These are phyloP conservation scores for Cucumis cinereus DNA, from an alignment of 306 rosid species.

Conservation along the genomic window DNA sequence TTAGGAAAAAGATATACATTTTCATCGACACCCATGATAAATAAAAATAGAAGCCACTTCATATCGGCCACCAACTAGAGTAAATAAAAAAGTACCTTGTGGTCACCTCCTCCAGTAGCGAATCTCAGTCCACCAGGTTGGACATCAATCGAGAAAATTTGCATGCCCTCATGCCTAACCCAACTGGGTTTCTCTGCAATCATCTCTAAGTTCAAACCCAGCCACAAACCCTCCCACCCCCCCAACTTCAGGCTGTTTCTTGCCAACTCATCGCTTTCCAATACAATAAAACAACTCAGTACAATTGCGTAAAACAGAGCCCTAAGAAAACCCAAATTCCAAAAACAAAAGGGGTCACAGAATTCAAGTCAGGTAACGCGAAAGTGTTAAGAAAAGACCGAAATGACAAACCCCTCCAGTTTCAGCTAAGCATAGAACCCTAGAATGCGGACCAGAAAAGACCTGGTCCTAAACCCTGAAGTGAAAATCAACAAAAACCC, in stretches of 20 bases:
- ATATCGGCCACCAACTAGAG: not conserved
- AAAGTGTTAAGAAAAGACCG: not conserved
- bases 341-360: not conserved
- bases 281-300: not conserved
- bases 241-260: constrained; percentile 1
- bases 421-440: not conserved
- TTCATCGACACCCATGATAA: not conserved
- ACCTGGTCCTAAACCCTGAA: constrained; percentile 1
- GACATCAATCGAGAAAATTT: constrained; percentile 93
- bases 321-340: not conserved
- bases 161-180: constrained; percentile 96
- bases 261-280: constrained; percentile 4
- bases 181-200: constrained; percentile 91
- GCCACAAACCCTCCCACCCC: constrained; percentile 1
- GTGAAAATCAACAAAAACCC: constrained; percentile 10
- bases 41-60: not conserved
- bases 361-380: not conserved
- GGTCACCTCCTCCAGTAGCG: constrained; percentile 99
- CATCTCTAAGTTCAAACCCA: constrained; percentile 27
- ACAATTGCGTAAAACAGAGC: not conserved
- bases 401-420: not conserved
- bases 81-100: constrained; percentile 44
- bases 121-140: constrained; percentile 90
- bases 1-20: not conserved
- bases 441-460: not conserved